Conservation (phyloP, 75 land plant species). For the Picea sitchensis region DNA sequence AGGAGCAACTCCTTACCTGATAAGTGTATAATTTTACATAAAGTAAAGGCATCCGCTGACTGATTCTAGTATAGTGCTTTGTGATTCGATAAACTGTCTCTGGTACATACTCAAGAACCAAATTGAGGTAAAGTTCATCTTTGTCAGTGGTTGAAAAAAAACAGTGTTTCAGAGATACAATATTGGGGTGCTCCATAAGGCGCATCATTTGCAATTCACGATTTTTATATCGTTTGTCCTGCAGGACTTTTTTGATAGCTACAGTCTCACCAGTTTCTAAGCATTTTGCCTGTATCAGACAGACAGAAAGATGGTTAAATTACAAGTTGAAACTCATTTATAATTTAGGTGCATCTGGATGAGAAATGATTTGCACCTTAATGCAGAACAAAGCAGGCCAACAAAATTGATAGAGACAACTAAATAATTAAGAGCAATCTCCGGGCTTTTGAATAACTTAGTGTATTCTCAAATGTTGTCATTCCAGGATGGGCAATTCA, state of each 20-base stretch:
- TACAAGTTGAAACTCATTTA: background rate
- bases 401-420: background rate
- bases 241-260: constrained; percentile 95
- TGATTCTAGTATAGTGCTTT: constrained; percentile 70
- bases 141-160: constrained; percentile 85
- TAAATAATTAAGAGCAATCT: background rate
- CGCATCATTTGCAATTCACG: constrained; percentile 95
- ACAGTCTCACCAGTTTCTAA: constrained; percentile 96
- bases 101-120: constrained; percentile 88
- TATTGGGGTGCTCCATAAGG: constrained; percentile 81
- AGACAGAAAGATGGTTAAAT: background rate
- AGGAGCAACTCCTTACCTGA: constrained; percentile 41
- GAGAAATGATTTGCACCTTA: background rate
- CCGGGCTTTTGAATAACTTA: too few species aligned
- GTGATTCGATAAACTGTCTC: constrained; percentile 73
- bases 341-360: background rate
- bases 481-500: background rate
- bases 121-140: constrained; percentile 77
- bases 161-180: constrained; percentile 77
- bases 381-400: background rate
- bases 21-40: constrained; percentile 85
- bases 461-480: background rate
- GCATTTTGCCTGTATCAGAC: constrained; percentile 72
- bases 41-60: constrained; percentile 84
- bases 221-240: constrained; percentile 91